Base-by-base conservation (phyloP, 257 asterid species). In the Solanum sejunctum region DNA sequence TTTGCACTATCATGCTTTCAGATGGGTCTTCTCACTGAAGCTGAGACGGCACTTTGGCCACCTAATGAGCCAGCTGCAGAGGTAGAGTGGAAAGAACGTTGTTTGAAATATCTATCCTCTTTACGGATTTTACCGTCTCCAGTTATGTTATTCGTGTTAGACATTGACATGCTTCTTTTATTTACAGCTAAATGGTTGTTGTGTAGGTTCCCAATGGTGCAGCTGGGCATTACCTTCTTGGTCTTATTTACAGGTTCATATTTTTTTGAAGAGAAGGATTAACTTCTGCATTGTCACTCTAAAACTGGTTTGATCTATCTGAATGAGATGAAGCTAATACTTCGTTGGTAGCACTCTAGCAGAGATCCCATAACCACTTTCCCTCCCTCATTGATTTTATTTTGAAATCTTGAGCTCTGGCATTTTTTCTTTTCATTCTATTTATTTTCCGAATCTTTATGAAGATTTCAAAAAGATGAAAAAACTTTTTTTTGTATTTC, bases 121-220 rank as follows among this genome's bases (percentile, higher is more conserved):
- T 80, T 71, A 36, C 0, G 56, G 49, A 81, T 84, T 23, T n/a
- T 80, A 36, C n/a, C 8, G 8, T 52, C 6, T 80, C 80, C 55
- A 47, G 64, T 84, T 17, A 41, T 5, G 49, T 87, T 70, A 3
- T 23, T 13, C 12, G 5, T 82, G 45, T 78, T 69, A 47, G 61
- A 23, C 23, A 45, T 72, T 72, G 12, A n/a, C 36, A 72, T 43
- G 20, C 80, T 72, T 73, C 58, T 47, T 73, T 15, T 21, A 47
- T 73, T 73, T 47, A 73, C 21, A 73, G 58, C 41, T 73, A 21
- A 73, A 7, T 75, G 61, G 80, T 84, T 82, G 49, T 81, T 90
- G n/a, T 84, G 85, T 89, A 94, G 98, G 97, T 96, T 88, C 99
- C 99, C 23, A 96, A 95, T 88, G 99, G 99, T 86, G 99, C 99